Evolutionary conservation across 495 filamentous ascomycete genomes (phyloP), one percentile per base, ranked within the genome.

Genomic region (Hypoxylon perforatum): DNA sequence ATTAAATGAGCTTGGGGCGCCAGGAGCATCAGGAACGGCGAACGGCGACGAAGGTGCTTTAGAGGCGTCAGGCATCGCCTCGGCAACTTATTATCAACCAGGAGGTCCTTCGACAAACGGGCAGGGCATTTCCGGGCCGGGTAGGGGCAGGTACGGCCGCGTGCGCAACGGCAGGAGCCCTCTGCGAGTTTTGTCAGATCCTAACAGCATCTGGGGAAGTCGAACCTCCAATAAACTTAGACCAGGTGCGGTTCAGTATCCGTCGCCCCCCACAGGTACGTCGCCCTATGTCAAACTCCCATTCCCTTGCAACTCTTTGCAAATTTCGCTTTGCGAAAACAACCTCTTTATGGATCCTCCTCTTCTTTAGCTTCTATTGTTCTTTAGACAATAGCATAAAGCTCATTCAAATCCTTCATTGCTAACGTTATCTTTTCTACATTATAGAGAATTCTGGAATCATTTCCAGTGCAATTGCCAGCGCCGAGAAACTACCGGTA

Each of bases 391-490:
- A 10, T 33, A 33, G 30, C 30, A 33, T 33, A 33, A 4, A 33
- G 30, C 28, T 45, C 54, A 48, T 38, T 23, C 33, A 25, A 53
- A 58, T 4, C 38, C 9, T 57, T 44, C 46, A 17, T 55, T 30
- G 38, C 67, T 73, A 54, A 71, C 19, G 28, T 19, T 46, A 45
- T 68, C 1, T 2, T 14, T 25, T 39, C 6, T 36, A 35, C 46
- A 23, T 39, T 19, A 52, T 23, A 76, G 79, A 84, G 70, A 87
- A 88, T 65, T 84, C 86, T 61, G 93, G 92, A 49, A 96, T 97
- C 63, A 97, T 97, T 57, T 93, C 84, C 14, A 83, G 87, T 46
- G 94, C 93, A n/a, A 96, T 96, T 70, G 92, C 93, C 9, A 94
- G 91, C 72, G 92, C 93, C 21, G 92, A 91, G 47, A 90, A 91